phyloP scores from a whole-genome alignment of 768 basidiomycete genomes.

The Boletales sp. region DNA sequence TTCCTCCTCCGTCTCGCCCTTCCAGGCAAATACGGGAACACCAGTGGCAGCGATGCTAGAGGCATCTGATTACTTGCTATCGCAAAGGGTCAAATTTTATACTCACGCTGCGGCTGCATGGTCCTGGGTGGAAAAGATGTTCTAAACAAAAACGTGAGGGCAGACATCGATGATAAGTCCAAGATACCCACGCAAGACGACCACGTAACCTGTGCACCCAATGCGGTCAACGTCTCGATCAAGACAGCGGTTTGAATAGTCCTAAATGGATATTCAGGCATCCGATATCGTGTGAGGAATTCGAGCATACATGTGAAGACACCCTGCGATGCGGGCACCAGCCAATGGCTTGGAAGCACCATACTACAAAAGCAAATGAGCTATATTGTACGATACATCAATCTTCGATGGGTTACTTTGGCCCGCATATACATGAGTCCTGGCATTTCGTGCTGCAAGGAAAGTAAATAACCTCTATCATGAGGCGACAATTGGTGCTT shows the following conservation, averaged over 20 bases:
- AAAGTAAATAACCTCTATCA: constrained; percentile 10
- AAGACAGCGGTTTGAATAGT: constrained; percentile 98
- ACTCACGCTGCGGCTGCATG: constrained; percentile 96
- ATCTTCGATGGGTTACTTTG: constrained; percentile 54
- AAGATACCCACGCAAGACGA: constrained; percentile 80
- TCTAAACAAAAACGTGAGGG: constrained; percentile 42
- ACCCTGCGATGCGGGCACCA: constrained; percentile 95
- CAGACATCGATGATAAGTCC: neutral
- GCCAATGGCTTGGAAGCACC: constrained; percentile 78
- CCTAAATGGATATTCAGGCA: constrained; percentile 44
- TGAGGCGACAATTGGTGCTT: constrained; percentile 20
- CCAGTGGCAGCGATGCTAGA: constrained; percentile 93
- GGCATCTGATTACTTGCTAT: constrained; percentile 1
- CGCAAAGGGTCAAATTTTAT: neutral
- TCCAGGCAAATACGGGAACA: constrained; percentile 99
- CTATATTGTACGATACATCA: constrained; percentile 2
- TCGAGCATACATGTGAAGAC: constrained; percentile 86
- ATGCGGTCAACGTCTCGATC: constrained; percentile 93
- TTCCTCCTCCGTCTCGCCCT: constrained; percentile 99
- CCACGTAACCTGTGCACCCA: constrained; percentile 98
- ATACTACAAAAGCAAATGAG: constrained; percentile 49
- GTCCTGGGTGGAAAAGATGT: constrained; percentile 99
- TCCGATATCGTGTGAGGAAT: neutral
- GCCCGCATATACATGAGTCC: constrained; percentile 90
- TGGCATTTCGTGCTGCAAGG: constrained; percentile 81